Evolutionary conservation across 169 alveolate genomes (phyloP).

Genomic region (Sarcocystis neurona): DNA sequence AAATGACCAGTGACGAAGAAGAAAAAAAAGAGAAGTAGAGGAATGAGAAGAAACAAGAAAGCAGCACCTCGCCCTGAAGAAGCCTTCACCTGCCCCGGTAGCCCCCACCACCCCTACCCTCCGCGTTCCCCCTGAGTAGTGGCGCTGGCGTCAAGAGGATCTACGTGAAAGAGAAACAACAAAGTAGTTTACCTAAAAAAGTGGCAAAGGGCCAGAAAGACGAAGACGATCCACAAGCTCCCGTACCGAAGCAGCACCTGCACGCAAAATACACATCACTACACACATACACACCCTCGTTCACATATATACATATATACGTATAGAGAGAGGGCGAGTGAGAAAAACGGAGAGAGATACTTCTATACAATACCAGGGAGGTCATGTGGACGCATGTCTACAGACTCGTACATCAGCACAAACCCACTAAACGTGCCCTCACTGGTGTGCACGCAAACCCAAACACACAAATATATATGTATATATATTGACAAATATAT

Average conservation of each 20-base stretch:
- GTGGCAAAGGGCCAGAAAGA: conserved; percentile 2
- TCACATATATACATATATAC: not conserved
- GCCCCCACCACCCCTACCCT: too few relatives aligned
- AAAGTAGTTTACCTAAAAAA: not conserved
- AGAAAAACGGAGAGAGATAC: too few relatives aligned
- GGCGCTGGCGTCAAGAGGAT: too few relatives aligned
- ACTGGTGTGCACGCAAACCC: not conserved
- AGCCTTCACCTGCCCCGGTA: too few relatives aligned
- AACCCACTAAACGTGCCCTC: too few relatives aligned
- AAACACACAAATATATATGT: not conserved
- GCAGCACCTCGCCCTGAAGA: too few relatives aligned
- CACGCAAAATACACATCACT: not conserved
- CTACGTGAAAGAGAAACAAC: not conserved
- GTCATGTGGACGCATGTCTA: too few relatives aligned
- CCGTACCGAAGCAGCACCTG: not conserved
- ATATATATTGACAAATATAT: not conserved
- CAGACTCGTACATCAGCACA: too few relatives aligned
- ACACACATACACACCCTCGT: not conserved
- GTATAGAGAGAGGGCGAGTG: too few relatives aligned
- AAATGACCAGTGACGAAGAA: not conserved
- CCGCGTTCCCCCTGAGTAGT: too few relatives aligned
- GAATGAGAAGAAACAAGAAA: too few relatives aligned
- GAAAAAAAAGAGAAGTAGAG: not conserved
- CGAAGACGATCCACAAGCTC: not conserved
- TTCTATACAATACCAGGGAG: too few relatives aligned